Evolutionary conservation across 2,329 filamentous ascomycete species (phyloP).

Genomic region (Pestalotiopsis fici): DNA sequence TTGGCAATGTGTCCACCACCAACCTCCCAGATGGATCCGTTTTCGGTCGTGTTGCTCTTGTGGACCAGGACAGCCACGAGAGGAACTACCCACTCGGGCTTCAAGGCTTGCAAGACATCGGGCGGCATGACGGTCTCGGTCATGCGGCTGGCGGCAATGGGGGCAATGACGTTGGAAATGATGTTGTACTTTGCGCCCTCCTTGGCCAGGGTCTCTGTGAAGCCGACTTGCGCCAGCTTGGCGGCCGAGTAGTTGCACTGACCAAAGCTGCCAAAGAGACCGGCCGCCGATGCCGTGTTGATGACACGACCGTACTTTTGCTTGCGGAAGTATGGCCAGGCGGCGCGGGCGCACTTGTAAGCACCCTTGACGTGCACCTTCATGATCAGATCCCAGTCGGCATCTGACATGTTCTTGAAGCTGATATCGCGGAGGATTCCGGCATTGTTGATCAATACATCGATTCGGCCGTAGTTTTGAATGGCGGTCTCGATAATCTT

Average conservation of each 20-base stretch:
- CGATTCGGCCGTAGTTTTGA: slow-evolving; percentile 79
- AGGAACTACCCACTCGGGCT: slow-evolving; percentile 94
- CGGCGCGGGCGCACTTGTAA: slow-evolving; percentile 93
- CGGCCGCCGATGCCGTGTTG: slow-evolving; percentile 95
- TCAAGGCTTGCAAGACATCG: slow-evolving; percentile 82
- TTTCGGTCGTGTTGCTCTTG: slow-evolving; percentile 80
- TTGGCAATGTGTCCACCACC: slow-evolving; percentile 93
- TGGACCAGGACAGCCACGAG: slow-evolving; percentile 87
- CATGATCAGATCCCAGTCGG: slow-evolving; percentile 95
- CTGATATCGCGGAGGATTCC: slow-evolving; percentile 92
- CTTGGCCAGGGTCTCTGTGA: slow-evolving; percentile 97
- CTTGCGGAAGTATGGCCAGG: slow-evolving; percentile 97
- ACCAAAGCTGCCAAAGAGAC: slow-evolving; percentile 93
- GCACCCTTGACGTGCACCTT: slow-evolving; percentile 90
- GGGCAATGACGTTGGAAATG: slow-evolving; percentile 89
- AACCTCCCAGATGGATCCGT: slow-evolving; percentile 87
- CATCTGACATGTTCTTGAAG: slow-evolving; percentile 98
- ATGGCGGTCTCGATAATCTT: slow-evolving; percentile 91
- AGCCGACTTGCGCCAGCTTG: slow-evolving; percentile 92
- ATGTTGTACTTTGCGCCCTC: slow-evolving; percentile 99
- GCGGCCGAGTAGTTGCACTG: slow-evolving; percentile 98
- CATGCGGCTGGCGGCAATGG: slow-evolving; percentile 94
- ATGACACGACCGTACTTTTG: slow-evolving; percentile 98
- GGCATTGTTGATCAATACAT: slow-evolving; percentile 96
- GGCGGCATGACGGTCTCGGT: slow-evolving; percentile 93